Evolutionary conservation across 2,329 filamentous ascomycete species (phyloP), one percentile per base, ranked within the genome.

Genomic region (Clarireedia paspali): DNA sequence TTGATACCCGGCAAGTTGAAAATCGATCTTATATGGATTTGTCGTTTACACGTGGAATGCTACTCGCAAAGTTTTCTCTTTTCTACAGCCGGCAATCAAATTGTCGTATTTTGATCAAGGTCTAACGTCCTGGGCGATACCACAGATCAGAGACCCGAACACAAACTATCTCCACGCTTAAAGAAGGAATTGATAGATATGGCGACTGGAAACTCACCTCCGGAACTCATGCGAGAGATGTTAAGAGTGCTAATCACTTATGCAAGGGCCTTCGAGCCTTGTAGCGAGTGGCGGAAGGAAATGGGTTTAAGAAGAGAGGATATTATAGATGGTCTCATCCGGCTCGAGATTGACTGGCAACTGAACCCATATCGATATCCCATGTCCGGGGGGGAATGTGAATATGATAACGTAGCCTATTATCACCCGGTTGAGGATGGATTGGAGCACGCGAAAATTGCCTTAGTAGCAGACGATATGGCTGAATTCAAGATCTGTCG

Each of bases 281-380:
- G 55, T 40, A 14, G 2, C 9, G 10, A 17, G n/a, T 59, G 44
- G 20, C 50, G 49, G 26, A 42, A 47, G 2, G 30, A 57, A 5
- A 59, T 60, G 57, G 50, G 49, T 2, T 42, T 57, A 17, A 45
- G 45, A 15, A 15, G 17, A n/a, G 52, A 58, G 23, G 52, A 53
- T 14, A 17, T 49, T 4, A 17, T 30, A 5, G 34, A 23, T 34
- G 12, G 20, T 20, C 20, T 20, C 20, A 20, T 20, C 20, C 20
- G 20, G 20, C 20, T 20, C 20, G 20, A 20, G 20, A 20, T 20
- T 20, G 20, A 20, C 20, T 20, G 20, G 20, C 20, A 20, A 20
- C 2, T 27, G 14, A 23, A 40, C 27, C 20, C n/a, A 27, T 40
- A n/a, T 42, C 36, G 2, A 27, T 12, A 20, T 20, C 20, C 20